Evolutionary conservation across 495 filamentous ascomycete genomes (phyloP).

Genomic region (Hypoxylon fragiforme): DNA sequence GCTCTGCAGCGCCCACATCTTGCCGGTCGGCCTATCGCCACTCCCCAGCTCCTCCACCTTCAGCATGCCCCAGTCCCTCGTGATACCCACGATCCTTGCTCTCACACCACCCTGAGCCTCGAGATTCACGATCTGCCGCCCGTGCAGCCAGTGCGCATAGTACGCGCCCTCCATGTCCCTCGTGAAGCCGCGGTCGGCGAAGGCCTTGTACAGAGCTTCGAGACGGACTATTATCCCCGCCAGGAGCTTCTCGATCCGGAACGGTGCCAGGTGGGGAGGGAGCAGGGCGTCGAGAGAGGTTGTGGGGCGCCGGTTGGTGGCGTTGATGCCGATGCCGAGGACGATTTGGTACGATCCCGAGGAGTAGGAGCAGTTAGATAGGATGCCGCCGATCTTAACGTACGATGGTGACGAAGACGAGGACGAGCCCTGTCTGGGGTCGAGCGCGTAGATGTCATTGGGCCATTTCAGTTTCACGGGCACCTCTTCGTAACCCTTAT

Average conservation of each 20-base stretch:
- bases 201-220: conserved; percentile 75
- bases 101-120: conserved; percentile 78
- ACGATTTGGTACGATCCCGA: conserved; percentile 81
- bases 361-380: conserved; percentile 85
- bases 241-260: conserved; percentile 79
- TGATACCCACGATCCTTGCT: conserved; percentile 88
- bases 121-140: conserved; percentile 84
- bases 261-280: conserved; percentile 53
- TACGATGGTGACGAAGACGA: conserved; percentile 59
- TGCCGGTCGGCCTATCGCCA: conserved; percentile 74
- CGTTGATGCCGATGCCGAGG: conserved; percentile 87
- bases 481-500: conserved; percentile 63
- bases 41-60: conserved; percentile 77
- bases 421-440: conserved; percentile 63
- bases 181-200: conserved; percentile 73
- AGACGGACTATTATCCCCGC: conserved; percentile 81
- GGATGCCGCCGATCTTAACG: conserved; percentile 91
- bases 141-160: conserved; percentile 88
- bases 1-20: conserved; percentile 82
- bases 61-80: conserved; percentile 82
- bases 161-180: conserved; percentile 73
- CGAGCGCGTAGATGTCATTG: conserved; percentile 89
- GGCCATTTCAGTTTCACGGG: conserved; percentile 96
- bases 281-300: conserved; percentile 80
- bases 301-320: conserved; percentile 82